Percentiles rank a stretch among this genome's conserved stretches.
These are phyloP conservation scores for Fusarium nelsonii DNA, from an alignment of 2,329 filamentous ascomycete species.

Conservation along the genomic window DNA sequence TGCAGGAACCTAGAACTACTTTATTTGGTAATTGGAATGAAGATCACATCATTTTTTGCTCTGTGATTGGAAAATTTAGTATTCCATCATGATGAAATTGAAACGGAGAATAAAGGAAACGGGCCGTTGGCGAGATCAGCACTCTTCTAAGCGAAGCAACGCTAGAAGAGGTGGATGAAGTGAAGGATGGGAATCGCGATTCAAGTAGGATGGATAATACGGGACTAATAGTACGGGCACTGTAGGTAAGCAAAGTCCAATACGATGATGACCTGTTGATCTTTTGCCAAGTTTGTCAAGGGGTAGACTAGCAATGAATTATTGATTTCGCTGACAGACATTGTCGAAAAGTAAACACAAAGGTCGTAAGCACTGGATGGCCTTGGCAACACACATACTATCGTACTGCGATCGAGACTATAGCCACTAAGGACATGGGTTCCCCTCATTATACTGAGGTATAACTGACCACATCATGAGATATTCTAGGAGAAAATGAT, in stretches of 20 bases:
- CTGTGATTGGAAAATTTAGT: slow-evolving; percentile 6
- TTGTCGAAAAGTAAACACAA: not conserved
- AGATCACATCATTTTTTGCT: slow-evolving; percentile 12
- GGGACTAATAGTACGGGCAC: not conserved
- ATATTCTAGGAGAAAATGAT: slow-evolving; percentile 8
- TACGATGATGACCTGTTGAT: slow-evolving; percentile 1
- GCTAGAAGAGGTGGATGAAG: not conserved
- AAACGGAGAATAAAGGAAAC: slow-evolving; percentile 1
- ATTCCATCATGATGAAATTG: slow-evolving; percentile 3
- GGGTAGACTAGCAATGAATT: slow-evolving; percentile 18
- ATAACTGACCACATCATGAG: slow-evolving; percentile 11
- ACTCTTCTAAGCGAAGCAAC: not conserved
- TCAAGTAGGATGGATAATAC: not conserved
- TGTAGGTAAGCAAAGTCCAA: slow-evolving; percentile 12
- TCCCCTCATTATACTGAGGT: slow-evolving; percentile 25
- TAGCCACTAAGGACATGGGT: slow-evolving; percentile 25
- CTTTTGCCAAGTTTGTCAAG: slow-evolving; percentile 13
- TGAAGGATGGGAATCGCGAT: slow-evolving; percentile 13
- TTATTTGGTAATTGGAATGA: slow-evolving; percentile 8
- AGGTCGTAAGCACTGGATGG: slow-evolving; percentile 16
- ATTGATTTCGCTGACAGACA: slow-evolving; percentile 28
- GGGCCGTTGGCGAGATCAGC: slow-evolving; percentile 11
- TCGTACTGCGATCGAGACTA: slow-evolving; percentile 19
- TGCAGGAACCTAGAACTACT: slow-evolving; percentile 34
- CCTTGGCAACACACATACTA: slow-evolving; percentile 28